A percentile compares a stretch with the other conserved stretches of the same genome.
Conservation (phyloP, 2,329 filamentous ascomycete genomes). For the Chrysosporium queenslandicum region DNA sequence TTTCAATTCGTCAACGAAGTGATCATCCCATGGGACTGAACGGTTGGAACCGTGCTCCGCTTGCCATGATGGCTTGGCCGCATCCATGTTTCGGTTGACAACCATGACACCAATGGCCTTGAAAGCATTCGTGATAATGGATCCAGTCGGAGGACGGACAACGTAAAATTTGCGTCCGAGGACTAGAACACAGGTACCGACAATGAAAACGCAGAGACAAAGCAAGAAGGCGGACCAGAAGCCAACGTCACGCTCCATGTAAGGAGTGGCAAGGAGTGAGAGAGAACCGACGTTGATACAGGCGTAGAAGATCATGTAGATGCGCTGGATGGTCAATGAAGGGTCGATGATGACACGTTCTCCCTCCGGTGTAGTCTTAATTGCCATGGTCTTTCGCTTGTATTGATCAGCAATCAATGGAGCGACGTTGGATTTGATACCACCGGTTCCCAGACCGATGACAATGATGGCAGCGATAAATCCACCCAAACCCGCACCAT, state of each 20-base stretch:
- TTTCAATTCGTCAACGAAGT: constrained; percentile 63
- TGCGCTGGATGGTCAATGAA: constrained; percentile 54
- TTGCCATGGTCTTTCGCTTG: constrained; percentile 45
- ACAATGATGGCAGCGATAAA: constrained; percentile 49
- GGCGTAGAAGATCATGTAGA: constrained; percentile 66
- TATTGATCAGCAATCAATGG: constrained; percentile 58
- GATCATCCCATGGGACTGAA: constrained; percentile 53
- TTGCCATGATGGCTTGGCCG: constrained; percentile 57
- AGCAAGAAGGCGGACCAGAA: constrained; percentile 58
- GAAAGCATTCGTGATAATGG: constrained; percentile 57
- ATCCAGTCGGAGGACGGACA: constrained; percentile 48
- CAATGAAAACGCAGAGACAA: constrained; percentile 52
- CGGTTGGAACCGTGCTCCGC: constrained; percentile 40
- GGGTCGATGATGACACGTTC: constrained; percentile 57
- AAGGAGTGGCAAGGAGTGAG: constrained; percentile 55
- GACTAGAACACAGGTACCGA: constrained; percentile 49
- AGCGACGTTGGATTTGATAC: constrained; percentile 58
- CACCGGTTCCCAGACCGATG: constrained; percentile 56
- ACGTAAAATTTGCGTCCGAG: constrained; percentile 38
- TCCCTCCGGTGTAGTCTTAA: constrained; percentile 36
- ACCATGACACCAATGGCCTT: constrained; percentile 49
- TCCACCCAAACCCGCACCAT: constrained; percentile 45
- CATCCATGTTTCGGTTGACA: constrained; percentile 46
- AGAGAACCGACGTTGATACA: constrained; percentile 66
- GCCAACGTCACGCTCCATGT: constrained; percentile 56